Percentiles rank a stretch among this genome's conserved stretches.
phyloP scores from a whole-genome alignment of 805 yeast species.

The Pichia kluyveri region DNA sequence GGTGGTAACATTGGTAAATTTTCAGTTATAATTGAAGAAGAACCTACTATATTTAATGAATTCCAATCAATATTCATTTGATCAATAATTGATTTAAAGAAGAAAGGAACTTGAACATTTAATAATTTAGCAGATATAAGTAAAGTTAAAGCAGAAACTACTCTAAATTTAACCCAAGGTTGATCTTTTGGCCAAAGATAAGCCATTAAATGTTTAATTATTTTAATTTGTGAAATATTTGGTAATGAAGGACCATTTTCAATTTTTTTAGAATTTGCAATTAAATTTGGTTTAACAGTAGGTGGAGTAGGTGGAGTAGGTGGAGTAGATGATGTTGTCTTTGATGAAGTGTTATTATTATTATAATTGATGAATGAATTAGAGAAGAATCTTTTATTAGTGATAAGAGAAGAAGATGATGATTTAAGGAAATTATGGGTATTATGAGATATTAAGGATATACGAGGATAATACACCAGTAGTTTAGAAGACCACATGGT shows the following conservation, averaged over 20 bases:
- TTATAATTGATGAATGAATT: no score
- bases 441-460: no score
- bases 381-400: no score
- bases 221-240: conserved; percentile 37
- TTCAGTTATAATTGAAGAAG: conserved; percentile 4
- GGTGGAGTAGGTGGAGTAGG: neutral
- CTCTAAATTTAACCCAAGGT: conserved; percentile 60
- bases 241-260: conserved; percentile 10
- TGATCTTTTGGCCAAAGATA: conserved; percentile 80
- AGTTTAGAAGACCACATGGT: no score
- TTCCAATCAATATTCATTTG: conserved; percentile 87
- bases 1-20: conserved; percentile 35
- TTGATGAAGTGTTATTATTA: no score
- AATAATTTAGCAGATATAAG: conserved; percentile 74
- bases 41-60: no score
- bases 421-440: no score
- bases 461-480: no score
- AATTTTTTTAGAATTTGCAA: conserved; percentile 10
- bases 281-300: conserved; percentile 10
- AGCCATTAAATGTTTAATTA: conserved; percentile 52
- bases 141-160: conserved; percentile 62
- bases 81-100: conserved; percentile 81
- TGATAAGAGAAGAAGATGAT: no score
- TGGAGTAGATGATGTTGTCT: no score
- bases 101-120: conserved; percentile 94